These are phyloP conservation scores for Naganishia albida DNA, from an alignment of 1,284 basidiomycete genomes.

Conservation along the genomic window DNA sequence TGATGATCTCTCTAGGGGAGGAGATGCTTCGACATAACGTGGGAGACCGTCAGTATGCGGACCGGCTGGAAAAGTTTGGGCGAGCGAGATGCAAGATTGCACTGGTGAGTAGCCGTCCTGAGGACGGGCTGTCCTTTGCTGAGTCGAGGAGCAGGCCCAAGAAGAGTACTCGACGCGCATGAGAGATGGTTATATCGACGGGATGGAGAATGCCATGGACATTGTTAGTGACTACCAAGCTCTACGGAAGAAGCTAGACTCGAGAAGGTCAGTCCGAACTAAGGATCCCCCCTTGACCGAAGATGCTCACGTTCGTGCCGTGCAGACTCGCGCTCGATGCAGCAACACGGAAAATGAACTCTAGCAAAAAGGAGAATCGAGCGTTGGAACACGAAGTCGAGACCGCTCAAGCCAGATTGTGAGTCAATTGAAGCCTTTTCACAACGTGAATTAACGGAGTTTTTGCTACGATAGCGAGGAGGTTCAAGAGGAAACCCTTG, in stretches of 20 bases:
- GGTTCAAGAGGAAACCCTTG: slow-evolving; percentile 72
- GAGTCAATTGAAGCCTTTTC: slow-evolving; percentile 45
- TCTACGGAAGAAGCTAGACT: slow-evolving; percentile 65
- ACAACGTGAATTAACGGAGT: slow-evolving; percentile 2
- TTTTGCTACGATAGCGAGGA: slow-evolving; percentile 65
- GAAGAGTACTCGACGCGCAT: slow-evolving; percentile 72
- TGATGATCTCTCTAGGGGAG: slow-evolving; percentile 82
- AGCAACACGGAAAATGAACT: slow-evolving; percentile 66
- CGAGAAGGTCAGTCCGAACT: slow-evolving; percentile 61
- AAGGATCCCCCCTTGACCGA: not conserved
- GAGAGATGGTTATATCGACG: slow-evolving; percentile 67
- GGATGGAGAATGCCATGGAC: slow-evolving; percentile 60
- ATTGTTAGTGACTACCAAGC: slow-evolving; percentile 52
- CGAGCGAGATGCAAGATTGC: slow-evolving; percentile 79
- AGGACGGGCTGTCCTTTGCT: not conserved
- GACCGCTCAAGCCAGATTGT: slow-evolving; percentile 71
- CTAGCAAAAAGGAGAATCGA: slow-evolving; percentile 61
- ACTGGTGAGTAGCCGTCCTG: slow-evolving; percentile 54
- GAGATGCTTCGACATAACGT: slow-evolving; percentile 66
- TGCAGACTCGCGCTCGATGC: slow-evolving; percentile 72
- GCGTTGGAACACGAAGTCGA: slow-evolving; percentile 76
- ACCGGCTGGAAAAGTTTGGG: slow-evolving; percentile 70
- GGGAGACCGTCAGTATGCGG: slow-evolving; percentile 55
- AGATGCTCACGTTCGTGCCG: slow-evolving; percentile 21
- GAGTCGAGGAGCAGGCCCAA: slow-evolving; percentile 55